These are phyloP conservation scores for Hippophae gyantsensis DNA, from an alignment of 306 rosid species.

Conservation along the genomic window DNA sequence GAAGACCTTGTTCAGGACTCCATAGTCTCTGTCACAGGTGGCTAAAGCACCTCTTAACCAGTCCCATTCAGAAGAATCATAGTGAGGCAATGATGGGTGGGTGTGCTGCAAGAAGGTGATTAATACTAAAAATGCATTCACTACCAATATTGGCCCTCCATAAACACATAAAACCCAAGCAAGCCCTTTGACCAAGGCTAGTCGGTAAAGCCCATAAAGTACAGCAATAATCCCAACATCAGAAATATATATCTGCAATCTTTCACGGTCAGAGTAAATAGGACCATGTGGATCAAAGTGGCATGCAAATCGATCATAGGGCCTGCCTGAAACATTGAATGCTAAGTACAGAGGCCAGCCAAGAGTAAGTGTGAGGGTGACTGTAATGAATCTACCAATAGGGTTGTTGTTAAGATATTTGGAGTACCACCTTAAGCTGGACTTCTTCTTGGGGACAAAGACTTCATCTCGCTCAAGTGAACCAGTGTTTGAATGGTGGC, in stretches of 20 bases:
- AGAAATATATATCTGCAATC: constrained; percentile 60
- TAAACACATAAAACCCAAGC: constrained; percentile 73
- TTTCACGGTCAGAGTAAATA: constrained; percentile 57
- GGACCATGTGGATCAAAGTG: constrained; percentile 80
- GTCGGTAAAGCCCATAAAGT: constrained; percentile 43
- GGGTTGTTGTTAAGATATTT: constrained; percentile 83
- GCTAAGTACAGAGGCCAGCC: constrained; percentile 81
- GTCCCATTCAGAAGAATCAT: constrained; percentile 84
- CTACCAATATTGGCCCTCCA: constrained; percentile 69
- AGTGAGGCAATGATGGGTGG: constrained; percentile 81
- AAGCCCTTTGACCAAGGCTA: constrained; percentile 54
- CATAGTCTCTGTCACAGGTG: constrained; percentile 84
- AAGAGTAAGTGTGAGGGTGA: constrained; percentile 36
- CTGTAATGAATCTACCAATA: constrained; percentile 49
- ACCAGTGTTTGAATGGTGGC: constrained; percentile 88
- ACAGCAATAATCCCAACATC: constrained; percentile 44
- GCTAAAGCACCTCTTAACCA: constrained; percentile 94
- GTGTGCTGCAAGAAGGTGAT: constrained; percentile 95
- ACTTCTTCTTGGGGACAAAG: constrained; percentile 72
- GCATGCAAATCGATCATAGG: constrained; percentile 57
- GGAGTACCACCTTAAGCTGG: constrained; percentile 44
- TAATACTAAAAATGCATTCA: constrained; percentile 73
- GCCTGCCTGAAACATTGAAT: constrained; percentile 62
- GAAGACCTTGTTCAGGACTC: constrained; percentile 82
- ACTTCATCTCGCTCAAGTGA: constrained; percentile 90